These are phyloP conservation scores for Diaporthe nobilis DNA, from an alignment of 2,329 filamentous ascomycete genomes.

Conservation along the genomic window DNA sequence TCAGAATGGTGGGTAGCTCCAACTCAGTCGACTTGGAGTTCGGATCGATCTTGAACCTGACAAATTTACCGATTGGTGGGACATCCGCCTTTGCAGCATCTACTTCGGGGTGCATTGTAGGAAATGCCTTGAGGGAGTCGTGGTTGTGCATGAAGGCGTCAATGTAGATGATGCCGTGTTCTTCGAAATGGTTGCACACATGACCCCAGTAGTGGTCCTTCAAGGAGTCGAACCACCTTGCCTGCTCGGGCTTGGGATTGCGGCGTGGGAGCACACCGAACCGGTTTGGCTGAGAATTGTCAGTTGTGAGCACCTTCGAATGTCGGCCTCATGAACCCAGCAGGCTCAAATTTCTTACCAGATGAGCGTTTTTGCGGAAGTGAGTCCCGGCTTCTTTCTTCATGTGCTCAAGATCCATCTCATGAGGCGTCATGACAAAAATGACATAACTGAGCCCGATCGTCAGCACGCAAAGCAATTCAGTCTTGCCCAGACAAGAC, in stretches of 20 bases:
- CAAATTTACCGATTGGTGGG: conserved; percentile 4
- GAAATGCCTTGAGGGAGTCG: conserved; percentile 1
- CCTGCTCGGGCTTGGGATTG: conserved; percentile 6
- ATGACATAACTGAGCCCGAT: background rate
- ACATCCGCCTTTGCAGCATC: conserved; percentile 9
- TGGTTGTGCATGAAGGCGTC: conserved; percentile 6
- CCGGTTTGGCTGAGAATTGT: background rate
- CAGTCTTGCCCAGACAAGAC: background rate
- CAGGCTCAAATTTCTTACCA: background rate
- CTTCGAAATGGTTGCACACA: conserved; percentile 3
- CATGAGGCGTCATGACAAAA: background rate
- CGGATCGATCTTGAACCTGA: conserved; percentile 11
- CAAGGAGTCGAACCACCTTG: conserved; percentile 7
- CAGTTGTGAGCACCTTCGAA: background rate
- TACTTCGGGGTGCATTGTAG: background rate
- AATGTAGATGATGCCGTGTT: background rate
- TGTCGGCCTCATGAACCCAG: background rate
- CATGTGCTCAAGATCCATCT: background rate
- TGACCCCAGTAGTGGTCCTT: conserved; percentile 5
- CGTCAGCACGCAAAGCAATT: background rate
- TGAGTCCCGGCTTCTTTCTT: conserved; percentile 7
- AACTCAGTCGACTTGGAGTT: background rate
- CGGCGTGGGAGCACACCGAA: conserved; percentile 4
- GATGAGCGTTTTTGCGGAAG: background rate
- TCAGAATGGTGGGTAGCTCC: background rate